phyloP scores from a whole-genome alignment of 2,329 filamentous ascomycete species.

The Graphiopsis chlorocephala region DNA sequence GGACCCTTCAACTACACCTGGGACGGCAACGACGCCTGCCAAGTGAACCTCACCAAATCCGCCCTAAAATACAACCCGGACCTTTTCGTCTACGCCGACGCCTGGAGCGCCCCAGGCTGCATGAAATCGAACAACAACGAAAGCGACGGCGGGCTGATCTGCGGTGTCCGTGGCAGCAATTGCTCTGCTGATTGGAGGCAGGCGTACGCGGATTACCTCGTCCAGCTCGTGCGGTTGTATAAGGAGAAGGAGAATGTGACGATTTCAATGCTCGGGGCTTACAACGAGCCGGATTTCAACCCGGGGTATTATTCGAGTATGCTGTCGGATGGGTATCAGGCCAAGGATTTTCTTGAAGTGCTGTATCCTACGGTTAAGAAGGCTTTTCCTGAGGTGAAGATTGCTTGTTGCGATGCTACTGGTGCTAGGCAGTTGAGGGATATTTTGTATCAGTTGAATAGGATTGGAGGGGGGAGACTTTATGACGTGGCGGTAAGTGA shows the following conservation, averaged over 20 bases:
- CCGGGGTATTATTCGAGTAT: slow-evolving; percentile 24
- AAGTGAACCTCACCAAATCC: slow-evolving; percentile 21
- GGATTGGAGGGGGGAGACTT: neutral
- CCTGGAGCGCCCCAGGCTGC: slow-evolving; percentile 26
- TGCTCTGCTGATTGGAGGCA: slow-evolving; percentile 41
- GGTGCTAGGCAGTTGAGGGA: slow-evolving; percentile 24
- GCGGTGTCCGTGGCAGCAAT: slow-evolving; percentile 24
- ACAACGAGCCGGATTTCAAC: slow-evolving; percentile 25
- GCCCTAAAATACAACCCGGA: slow-evolving; percentile 25
- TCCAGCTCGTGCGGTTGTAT: slow-evolving; percentile 51
- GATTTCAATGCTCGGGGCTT: slow-evolving; percentile 19
- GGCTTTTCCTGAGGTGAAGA: slow-evolving; percentile 21
- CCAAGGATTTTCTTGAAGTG: slow-evolving; percentile 24
- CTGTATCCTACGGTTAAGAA: slow-evolving; percentile 25
- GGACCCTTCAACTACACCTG: slow-evolving; percentile 22
- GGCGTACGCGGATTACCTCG: slow-evolving; percentile 50
- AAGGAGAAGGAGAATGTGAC: slow-evolving; percentile 41
- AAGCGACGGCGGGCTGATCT: slow-evolving; percentile 22
- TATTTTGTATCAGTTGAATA: slow-evolving; percentile 21
- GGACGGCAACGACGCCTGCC: slow-evolving; percentile 17
- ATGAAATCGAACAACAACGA: slow-evolving; percentile 23
- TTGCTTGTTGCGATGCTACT: slow-evolving; percentile 25
- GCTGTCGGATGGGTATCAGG: slow-evolving; percentile 26
- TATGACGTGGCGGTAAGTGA: neutral
- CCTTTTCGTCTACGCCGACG: slow-evolving; percentile 25